phyloP scores from a whole-genome alignment of 2,329 filamentous ascomycete species.

The Talaromyces albobiverticillius region DNA sequence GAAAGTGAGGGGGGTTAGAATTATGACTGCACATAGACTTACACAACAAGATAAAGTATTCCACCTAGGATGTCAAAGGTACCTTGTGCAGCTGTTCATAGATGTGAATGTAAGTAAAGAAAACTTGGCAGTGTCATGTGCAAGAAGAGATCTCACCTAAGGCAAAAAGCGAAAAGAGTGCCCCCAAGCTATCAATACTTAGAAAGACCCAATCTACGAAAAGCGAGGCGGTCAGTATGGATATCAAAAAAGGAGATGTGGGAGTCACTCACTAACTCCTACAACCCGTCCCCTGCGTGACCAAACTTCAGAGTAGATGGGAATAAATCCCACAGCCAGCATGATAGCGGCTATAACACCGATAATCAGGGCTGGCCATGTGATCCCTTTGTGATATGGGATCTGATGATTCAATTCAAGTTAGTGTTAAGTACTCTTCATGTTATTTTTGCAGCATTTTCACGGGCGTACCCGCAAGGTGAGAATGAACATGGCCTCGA shows the following conservation, averaged over 20 bases:
- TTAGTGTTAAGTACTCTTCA: background rate
- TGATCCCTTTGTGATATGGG: conserved; percentile 53
- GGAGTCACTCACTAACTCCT: conserved; percentile 52
- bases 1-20: no score
- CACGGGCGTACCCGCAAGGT: conserved; percentile 48
- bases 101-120: background rate
- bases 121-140: background rate
- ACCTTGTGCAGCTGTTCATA: conserved; percentile 52
- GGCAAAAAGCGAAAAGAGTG: conserved; percentile 63
- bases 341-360: conserved; percentile 59
- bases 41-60: conserved; percentile 60
- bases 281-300: conserved; percentile 61
- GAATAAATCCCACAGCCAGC: conserved; percentile 55
- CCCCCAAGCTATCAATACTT: conserved; percentile 58
- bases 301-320: conserved; percentile 61
- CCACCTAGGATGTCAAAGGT: conserved; percentile 62
- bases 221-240: conserved; percentile 22
- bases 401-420: conserved; percentile 35
- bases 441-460: background rate
- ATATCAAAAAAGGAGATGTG: background rate
- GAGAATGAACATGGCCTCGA: conserved; percentile 57
- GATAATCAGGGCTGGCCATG: conserved; percentile 54
- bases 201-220: conserved; percentile 54
- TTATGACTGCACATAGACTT: no score
- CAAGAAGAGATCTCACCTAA: conserved; percentile 41